Evolutionary conservation across 148 eudicot species (phyloP).

Genomic region (Rhododendron simsii): DNA sequence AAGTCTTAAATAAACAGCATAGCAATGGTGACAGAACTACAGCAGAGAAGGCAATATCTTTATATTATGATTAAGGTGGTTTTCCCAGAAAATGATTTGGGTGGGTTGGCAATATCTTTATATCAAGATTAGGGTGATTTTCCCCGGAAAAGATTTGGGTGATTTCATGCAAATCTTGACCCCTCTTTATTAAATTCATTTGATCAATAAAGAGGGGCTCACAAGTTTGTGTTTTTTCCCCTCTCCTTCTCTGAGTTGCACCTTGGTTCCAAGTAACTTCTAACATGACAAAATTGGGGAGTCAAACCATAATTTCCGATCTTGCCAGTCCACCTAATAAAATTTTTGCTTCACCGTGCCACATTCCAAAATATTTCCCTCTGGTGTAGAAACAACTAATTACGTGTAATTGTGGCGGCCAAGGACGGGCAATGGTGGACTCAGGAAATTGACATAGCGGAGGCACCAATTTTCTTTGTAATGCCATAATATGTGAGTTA

Average conservation of each 20-base stretch:
- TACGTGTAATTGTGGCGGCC: no score
- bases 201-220: neutral
- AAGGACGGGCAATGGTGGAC: no score
- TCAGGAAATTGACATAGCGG: no score
- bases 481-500: no score
- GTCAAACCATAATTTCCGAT: neutral
- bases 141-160: neutral
- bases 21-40: neutral
- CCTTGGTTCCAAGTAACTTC: neutral
- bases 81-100: neutral
- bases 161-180: constrained; percentile 1
- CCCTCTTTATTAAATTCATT: neutral
- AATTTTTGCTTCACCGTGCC: neutral
- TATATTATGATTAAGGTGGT: neutral
- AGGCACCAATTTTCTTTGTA: no score
- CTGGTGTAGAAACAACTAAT: neutral
- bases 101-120: neutral
- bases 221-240: neutral
- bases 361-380: neutral
- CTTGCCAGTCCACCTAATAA: neutral
- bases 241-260: neutral
- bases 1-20: neutral
- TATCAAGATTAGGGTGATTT: neutral
- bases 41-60: neutral
- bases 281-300: neutral